These are phyloP conservation scores for Dendrocalamus sinicus DNA, from an alignment of 176 grass and related monocot species.

Conservation along the genomic window DNA sequence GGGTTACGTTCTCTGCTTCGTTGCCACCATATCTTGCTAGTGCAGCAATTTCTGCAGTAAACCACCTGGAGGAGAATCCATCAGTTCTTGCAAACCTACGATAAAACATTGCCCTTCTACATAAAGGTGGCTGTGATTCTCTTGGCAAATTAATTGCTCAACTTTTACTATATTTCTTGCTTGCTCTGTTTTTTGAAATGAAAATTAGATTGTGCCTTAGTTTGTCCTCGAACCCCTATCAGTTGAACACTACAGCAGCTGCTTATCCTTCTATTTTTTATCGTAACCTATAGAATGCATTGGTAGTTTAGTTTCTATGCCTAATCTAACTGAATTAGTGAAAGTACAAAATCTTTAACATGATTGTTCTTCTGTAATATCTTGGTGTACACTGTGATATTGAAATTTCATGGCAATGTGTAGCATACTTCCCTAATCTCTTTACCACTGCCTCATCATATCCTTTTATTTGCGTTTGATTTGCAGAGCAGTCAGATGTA, in stretches of 20 bases:
- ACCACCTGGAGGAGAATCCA: constrained; percentile 58
- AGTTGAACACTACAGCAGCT: neutral
- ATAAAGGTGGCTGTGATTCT: constrained; percentile 39
- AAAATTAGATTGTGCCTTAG: neutral
- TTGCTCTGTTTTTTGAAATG: neutral
- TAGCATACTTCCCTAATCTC: neutral
- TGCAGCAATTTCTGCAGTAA: constrained; percentile 60
- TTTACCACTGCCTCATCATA: neutral
- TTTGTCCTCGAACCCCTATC: neutral
- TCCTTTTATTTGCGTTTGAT: constrained; percentile 16
- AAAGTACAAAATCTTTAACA: neutral
- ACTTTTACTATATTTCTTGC: neutral
- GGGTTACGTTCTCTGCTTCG: constrained; percentile 66
- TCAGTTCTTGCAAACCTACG: constrained; percentile 50
- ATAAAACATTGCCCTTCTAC: constrained; percentile 47
- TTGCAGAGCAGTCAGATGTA: constrained; percentile 51
- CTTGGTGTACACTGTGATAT: neutral
- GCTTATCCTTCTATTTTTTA: neutral
- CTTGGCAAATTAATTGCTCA: neutral
- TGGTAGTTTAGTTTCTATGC: neutral
- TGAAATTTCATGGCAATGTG: neutral
- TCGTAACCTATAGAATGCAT: neutral
- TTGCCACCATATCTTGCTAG: constrained; percentile 67
- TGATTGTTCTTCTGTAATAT: neutral
- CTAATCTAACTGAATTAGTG: neutral